A percentile compares a stretch with the other conserved stretches of the same genome.
Conservation (phyloP, 768 basidiomycete species). For the Asterophora lycoperdoides region DNA sequence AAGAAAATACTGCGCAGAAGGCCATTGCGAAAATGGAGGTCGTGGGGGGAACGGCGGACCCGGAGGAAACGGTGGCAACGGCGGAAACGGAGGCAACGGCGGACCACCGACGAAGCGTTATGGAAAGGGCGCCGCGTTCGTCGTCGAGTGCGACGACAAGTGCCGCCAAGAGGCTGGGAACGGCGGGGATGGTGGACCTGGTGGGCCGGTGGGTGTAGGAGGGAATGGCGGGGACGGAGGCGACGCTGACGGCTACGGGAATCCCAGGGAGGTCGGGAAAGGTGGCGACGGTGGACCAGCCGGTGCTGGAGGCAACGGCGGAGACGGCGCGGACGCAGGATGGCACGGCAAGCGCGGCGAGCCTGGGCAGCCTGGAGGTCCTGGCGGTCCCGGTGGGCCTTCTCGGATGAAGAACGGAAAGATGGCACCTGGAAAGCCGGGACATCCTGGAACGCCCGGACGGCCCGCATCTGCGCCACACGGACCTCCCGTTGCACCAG, state of each 20-base stretch:
- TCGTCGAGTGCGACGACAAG: no score
- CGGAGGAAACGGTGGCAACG: background rate
- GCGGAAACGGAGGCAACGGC: background rate
- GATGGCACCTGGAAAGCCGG: slow-evolving; percentile 11
- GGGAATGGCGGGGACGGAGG: background rate
- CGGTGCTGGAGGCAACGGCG: slow-evolving; percentile 9
- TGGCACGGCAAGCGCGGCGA: slow-evolving; percentile 1
- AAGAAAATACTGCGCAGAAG: background rate
- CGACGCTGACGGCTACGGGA: background rate
- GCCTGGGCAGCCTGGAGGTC: slow-evolving; percentile 10
- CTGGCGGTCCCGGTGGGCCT: slow-evolving; percentile 7
- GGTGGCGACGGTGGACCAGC: background rate
- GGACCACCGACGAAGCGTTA: no score
- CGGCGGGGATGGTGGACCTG: background rate
- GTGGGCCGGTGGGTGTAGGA: background rate
- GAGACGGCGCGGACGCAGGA: slow-evolving; percentile 4
- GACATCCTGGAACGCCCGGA: slow-evolving; percentile 11
- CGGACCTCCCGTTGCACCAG: no score
- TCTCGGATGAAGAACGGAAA: background rate
- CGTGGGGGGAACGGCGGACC: background rate
- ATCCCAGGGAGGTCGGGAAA: background rate
- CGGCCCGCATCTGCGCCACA: slow-evolving; percentile 1
- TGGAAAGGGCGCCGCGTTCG: no score
- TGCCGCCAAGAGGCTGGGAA: background rate
- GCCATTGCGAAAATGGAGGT: background rate